Evolutionary conservation across 2,329 filamentous ascomycete genomes (phyloP), one percentile per base, ranked within the genome.

Genomic region (Colletotrichum incanum): DNA sequence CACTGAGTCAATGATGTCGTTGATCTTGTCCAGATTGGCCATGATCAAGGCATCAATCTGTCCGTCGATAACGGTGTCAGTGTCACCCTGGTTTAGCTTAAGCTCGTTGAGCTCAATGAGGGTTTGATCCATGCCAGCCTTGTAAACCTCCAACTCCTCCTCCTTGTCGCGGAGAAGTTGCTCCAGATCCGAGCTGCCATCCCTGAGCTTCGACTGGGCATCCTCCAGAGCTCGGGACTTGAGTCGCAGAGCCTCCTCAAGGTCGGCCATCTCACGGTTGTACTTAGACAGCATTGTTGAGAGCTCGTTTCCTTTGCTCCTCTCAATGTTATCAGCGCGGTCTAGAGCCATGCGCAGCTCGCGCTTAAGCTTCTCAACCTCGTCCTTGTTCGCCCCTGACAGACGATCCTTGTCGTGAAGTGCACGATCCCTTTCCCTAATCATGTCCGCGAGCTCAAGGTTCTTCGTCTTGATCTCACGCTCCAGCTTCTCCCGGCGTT

Each of bases 381-480:
- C 96, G 70, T 99, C 96, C 79, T 94, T 95, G 82, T 95, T 95
- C 65, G 91, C 93, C 61, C 96, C 96, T 63, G 87, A 90, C n/a
- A 93, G 85, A 67, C 96, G 91, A 80, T 99, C 96, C 81, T 95
- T 94, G 74, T 99, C 96, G 79, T 98, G 94, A 64, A 98, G 84
- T 39, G 96, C 96, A 75, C 96, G 91, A 79, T 99, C 96, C 76
- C 96, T 90, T 85, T 99, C 96, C 54, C 96, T 91, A 75, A 99
- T 99, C 96, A 99, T 98, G 81, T 98, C 95, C 41, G 96, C 96
- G 73, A 99, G 85, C 82, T 99, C 96, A n/a, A 99, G 86, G 80
- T 99, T 99, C 90, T 99, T 99, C 39, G 96, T 98, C 89, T 99
- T 99, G 81, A 99, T 93, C 84, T 99, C 96, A 43, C 96, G 93